A percentile compares a stretch with the other conserved stretches of the same genome.
Evolutionary conservation across 2,329 filamentous ascomycete species (phyloP).

Genomic region (Cyphellophora attinorum): DNA sequence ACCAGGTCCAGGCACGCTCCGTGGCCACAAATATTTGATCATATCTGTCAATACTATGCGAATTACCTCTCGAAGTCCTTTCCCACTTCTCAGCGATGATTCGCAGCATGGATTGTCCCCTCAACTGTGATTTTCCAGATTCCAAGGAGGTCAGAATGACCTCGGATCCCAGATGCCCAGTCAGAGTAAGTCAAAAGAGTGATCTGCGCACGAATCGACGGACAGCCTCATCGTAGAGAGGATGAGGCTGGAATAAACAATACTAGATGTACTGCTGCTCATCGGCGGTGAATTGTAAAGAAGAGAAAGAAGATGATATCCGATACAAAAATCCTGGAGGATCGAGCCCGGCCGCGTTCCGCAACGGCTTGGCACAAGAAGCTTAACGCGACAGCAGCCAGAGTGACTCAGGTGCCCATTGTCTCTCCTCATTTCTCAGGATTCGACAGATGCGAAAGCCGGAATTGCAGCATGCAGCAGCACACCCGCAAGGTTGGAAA

Average conservation of each 20-base stretch:
- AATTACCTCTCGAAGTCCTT: neutral
- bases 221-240: neutral
- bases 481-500: too few relatives aligned
- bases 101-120: conserved; percentile 11
- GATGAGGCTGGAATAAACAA: neutral
- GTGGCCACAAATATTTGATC: conserved; percentile 6
- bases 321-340: too few relatives aligned
- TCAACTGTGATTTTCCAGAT: conserved; percentile 21
- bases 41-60: conserved; percentile 1
- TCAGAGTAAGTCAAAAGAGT: conserved; percentile 16
- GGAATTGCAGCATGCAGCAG: too few relatives aligned
- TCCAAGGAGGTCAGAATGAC: conserved; percentile 21
- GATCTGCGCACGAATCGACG: conserved; percentile 2
- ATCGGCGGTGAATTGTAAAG: neutral
- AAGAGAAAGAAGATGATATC: neutral
- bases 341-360: too few relatives aligned
- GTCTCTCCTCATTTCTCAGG: too few relatives aligned
- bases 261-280: neutral
- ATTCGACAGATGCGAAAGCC: too few relatives aligned
- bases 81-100: neutral
- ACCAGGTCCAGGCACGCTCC: too few relatives aligned
- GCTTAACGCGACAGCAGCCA: too few relatives aligned
- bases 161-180: conserved; percentile 19
- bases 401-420: too few relatives aligned
- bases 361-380: too few relatives aligned